Conservation (phyloP, 1,139 yeast genomes). For the Spathaspora jeffriesii region DNA sequence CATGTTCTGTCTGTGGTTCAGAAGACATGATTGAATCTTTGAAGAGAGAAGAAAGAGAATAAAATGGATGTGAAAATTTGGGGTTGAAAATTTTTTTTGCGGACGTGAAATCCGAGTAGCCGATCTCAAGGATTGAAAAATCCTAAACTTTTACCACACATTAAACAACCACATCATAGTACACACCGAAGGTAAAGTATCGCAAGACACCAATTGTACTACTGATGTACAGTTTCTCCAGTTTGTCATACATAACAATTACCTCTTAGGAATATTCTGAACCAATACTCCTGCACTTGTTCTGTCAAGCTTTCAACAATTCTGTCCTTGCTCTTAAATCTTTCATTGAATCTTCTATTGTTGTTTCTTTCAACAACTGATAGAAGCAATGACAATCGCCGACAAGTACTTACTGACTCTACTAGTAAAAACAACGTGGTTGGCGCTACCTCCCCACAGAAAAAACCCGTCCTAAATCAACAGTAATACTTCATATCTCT, state of each 20-base stretch:
- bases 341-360: too few species aligned
- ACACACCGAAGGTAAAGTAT: too few species aligned
- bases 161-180: too few species aligned
- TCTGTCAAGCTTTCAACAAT: too few species aligned
- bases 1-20: slow-evolving; percentile 7
- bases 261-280: not conserved
- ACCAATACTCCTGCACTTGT: not conserved
- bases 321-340: too few species aligned
- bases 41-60: not conserved
- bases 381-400: too few species aligned
- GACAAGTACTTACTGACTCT: not conserved
- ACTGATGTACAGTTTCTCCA: too few species aligned
- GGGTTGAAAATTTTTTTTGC: slow-evolving; percentile 5
- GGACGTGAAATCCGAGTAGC: not conserved
- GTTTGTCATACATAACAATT: too few species aligned
- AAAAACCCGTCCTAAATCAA: not conserved
- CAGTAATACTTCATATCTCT: not conserved
- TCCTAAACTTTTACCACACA: too few species aligned
- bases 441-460: not conserved
- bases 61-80: slow-evolving; percentile 6
- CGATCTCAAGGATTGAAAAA: not conserved
- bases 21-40: slow-evolving; percentile 12
- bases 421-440: slow-evolving; percentile 2
- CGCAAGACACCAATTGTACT: too few species aligned
- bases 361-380: too few species aligned